Conservation (phyloP, 1,284 basidiomycete species). For the Violaceomyces palustris region DNA sequence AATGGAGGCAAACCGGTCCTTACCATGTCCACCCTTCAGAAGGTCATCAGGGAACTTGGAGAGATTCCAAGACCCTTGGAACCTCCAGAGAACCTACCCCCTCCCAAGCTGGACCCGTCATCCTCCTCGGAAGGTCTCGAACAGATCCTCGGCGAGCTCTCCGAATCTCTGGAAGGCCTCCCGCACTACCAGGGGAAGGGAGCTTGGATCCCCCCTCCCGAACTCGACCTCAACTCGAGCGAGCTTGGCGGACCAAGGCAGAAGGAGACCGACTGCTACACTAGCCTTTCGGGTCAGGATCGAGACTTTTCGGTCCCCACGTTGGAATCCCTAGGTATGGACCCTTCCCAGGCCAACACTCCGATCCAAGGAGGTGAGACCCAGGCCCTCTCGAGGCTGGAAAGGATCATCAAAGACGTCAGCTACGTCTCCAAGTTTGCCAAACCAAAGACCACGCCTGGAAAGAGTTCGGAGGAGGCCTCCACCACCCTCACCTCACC, state of each 20-base stretch:
- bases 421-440: conserved; percentile 56
- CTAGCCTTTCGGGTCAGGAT: conserved; percentile 55
- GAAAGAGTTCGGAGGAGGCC: conserved; percentile 19
- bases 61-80: conserved; percentile 28
- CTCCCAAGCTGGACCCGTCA: conserved; percentile 11
- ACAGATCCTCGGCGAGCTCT: conserved; percentile 18
- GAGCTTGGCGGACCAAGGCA: conserved; percentile 35
- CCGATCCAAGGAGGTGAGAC: conserved; percentile 56
- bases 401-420: conserved; percentile 54
- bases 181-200: conserved; percentile 33
- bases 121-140: conserved; percentile 1
- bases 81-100: conserved; percentile 23
- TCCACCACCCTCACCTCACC: conserved; percentile 54
- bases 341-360: conserved; percentile 49
- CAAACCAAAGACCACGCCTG: conserved; percentile 56
- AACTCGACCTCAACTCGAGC: conserved; percentile 34
- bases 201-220: too few species aligned
- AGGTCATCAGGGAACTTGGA: conserved; percentile 19
- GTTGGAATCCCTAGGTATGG: conserved; percentile 56
- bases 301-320: conserved; percentile 57
- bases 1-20: conserved; percentile 37
- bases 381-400: conserved; percentile 55
- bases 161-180: conserved; percentile 23
- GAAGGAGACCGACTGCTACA: conserved; percentile 33
- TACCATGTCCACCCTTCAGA: conserved; percentile 32